Conservation (phyloP, 148 eudicot genomes). For the Nepenthes mirabilis region DNA sequence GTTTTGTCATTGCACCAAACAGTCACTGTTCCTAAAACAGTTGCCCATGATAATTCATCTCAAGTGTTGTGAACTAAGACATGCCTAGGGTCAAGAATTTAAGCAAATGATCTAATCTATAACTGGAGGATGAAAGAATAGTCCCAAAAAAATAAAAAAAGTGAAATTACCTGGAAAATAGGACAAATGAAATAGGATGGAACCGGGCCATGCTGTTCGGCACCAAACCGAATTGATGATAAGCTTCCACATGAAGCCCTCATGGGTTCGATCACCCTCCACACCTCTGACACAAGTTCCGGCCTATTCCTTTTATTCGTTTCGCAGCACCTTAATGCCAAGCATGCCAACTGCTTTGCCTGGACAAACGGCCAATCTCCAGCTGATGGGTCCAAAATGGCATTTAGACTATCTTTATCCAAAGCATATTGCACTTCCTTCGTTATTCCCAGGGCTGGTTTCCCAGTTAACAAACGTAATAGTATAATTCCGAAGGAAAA, state of each 20-base stretch:
- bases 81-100: no score
- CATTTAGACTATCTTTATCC: constrained; percentile 37
- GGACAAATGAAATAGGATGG: constrained; percentile 76
- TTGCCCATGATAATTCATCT: no score
- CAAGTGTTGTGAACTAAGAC: no score
- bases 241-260: constrained; percentile 41
- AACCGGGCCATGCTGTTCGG: constrained; percentile 17
- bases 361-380: constrained; percentile 98
- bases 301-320: constrained; percentile 36
- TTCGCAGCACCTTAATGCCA: constrained; percentile 69
- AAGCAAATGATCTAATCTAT: no score
- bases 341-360: constrained; percentile 65
- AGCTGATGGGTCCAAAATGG: constrained; percentile 61
- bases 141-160: no score
- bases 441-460: constrained; percentile 42
- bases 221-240: constrained; percentile 17
- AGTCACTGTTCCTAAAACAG: no score
- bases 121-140: no score
- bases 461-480: constrained; percentile 61
- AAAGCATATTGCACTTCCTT: constrained; percentile 62
- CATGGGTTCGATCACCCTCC: constrained; percentile 70
- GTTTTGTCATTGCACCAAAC: no score
- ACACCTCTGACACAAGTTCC: constrained; percentile 55
- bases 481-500: constrained; percentile 77
- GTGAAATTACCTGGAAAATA: constrained; percentile 57